Evolutionary conservation across 345 rosid species (phyloP), one percentile per base, ranked within the genome.

Genomic region (Populus pruinosa): DNA sequence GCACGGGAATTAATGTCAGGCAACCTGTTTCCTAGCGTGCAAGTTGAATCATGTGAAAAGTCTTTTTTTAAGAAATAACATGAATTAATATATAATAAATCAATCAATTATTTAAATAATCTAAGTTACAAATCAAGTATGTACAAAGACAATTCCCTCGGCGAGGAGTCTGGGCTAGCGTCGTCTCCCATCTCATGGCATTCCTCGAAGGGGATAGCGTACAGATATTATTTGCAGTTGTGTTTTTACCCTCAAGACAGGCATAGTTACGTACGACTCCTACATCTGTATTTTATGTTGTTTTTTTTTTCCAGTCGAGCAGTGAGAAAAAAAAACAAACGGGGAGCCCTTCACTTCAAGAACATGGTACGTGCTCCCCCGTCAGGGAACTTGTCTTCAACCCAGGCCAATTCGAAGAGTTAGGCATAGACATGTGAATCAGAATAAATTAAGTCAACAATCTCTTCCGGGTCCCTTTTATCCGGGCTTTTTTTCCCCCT

Each of bases 391-490:
- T 50, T 71, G 38, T 27, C 50, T 47, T 71, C 36, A 71, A 25
- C 9, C 66, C 29, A 59, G 6, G 55, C 23, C 33, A 17, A 39
- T 6, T 38, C 8, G 2, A 18, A 47, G 50, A 61, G 25, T 70
- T 33, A 10, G 63, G 63, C 27, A 23, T 2, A 23, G 72, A 17
- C 75, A 76, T 68, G 72, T 72, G 75, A 13, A 39, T 8, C 21
- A 14, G 11, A 69, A 62, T 18, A 21, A 62, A 72, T 72, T 41
- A 69, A 75, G 80, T 61, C 16, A 68, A 61, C 44, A 17, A 69
- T 59, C 70, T 50, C 4, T 31, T 77, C 33, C 36, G 2, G 21
- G 14, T 65, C 21, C 0, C 6, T 47, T 69, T 20, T 41, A 3
- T 6, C 3, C 3, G 35, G 35, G 35, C 35, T 27, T 27, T 27